These are phyloP conservation scores for Amylocystis lapponica DNA, from an alignment of 768 basidiomycete genomes.

Conservation along the genomic window DNA sequence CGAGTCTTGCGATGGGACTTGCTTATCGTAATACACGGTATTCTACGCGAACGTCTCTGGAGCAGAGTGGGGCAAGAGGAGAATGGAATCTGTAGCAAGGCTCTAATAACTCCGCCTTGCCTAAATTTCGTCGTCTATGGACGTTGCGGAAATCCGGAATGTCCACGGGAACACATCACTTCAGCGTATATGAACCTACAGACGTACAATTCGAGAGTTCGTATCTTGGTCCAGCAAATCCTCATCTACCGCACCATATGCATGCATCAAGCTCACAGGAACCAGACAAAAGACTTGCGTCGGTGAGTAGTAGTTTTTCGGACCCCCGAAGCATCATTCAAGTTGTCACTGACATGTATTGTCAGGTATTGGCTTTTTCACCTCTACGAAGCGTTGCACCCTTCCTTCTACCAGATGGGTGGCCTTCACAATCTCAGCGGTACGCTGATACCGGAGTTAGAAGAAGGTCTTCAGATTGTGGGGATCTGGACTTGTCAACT, in stretches of 20 bases:
- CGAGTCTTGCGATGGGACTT: constrained; percentile 18
- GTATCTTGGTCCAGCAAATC: constrained; percentile 45
- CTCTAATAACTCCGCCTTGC: constrained; percentile 34
- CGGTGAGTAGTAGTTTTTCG: neutral
- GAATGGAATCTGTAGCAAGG: constrained; percentile 25
- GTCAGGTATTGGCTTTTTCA: constrained; percentile 39
- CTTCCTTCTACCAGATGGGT: constrained; percentile 43
- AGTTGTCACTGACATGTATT: neutral
- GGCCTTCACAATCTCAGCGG: constrained; percentile 31
- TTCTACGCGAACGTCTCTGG: constrained; percentile 24
- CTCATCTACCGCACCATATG: constrained; percentile 35
- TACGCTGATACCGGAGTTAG: constrained; percentile 34
- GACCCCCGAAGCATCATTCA: too few species aligned
- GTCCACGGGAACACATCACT: constrained; percentile 33
- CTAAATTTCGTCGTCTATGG: constrained; percentile 15
- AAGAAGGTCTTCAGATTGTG: constrained; percentile 30
- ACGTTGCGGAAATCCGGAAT: constrained; percentile 20
- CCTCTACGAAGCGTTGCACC: constrained; percentile 46
- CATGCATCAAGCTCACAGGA: constrained; percentile 2
- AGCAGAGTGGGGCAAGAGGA: constrained; percentile 28
- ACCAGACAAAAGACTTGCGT: neutral
- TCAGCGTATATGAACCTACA: constrained; percentile 18
- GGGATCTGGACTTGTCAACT: constrained; percentile 41
- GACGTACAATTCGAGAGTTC: constrained; percentile 38
- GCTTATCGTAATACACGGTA: constrained; percentile 15